Conservation (phyloP, 805 yeast species). For the Saccharomycopsis capsularis region DNA sequence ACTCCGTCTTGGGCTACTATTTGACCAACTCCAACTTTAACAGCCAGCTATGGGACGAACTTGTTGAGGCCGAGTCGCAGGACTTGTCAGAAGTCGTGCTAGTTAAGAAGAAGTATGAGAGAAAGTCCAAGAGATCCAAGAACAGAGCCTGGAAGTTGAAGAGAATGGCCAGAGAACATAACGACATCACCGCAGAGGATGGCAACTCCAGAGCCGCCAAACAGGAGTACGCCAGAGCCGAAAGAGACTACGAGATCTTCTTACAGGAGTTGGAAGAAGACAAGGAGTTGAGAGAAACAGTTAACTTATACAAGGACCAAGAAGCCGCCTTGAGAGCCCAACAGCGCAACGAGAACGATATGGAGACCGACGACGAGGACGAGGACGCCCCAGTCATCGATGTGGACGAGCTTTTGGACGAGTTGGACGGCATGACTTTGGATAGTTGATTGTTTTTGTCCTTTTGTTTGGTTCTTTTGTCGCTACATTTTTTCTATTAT, state of each 20-base stretch:
- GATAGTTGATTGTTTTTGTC: slow-evolving; percentile 37
- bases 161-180: slow-evolving; percentile 96
- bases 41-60: slow-evolving; percentile 72
- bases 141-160: slow-evolving; percentile 85
- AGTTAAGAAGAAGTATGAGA: slow-evolving; percentile 81
- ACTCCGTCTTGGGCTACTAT: slow-evolving; percentile 87
- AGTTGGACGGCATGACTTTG: slow-evolving; percentile 86
- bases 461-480: neutral
- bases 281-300: slow-evolving; percentile 82
- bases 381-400: slow-evolving; percentile 85
- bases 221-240: slow-evolving; percentile 87
- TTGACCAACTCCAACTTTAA: slow-evolving; percentile 81
- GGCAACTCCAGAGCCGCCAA: slow-evolving; percentile 60
- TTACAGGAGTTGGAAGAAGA: slow-evolving; percentile 97
- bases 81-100: slow-evolving; percentile 78
- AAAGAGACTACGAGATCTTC: slow-evolving; percentile 90
- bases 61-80: slow-evolving; percentile 43
- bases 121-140: slow-evolving; percentile 69
- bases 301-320: slow-evolving; percentile 76
- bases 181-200: slow-evolving; percentile 72
- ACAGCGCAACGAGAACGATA: slow-evolving; percentile 31
- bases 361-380: slow-evolving; percentile 50
- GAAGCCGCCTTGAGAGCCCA: slow-evolving; percentile 25
- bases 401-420: slow-evolving; percentile 89
- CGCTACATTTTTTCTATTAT: neutral